Percentiles rank a stretch among this genome's conserved stretches.
Evolutionary conservation across 495 filamentous ascomycete species (phyloP).

Genomic region (Penicillium fimorum): DNA sequence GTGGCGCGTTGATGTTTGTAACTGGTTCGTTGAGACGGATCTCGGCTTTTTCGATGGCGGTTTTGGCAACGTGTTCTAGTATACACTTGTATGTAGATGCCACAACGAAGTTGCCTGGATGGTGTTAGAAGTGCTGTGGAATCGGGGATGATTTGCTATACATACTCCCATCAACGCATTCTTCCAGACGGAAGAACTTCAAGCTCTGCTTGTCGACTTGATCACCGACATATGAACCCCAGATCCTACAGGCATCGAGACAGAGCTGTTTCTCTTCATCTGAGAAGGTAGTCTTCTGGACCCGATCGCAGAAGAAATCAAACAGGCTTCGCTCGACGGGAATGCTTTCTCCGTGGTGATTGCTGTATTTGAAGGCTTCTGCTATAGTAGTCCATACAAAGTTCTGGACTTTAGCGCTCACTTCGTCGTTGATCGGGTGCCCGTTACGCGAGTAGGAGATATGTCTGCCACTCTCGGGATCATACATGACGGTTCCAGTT

Average conservation of each 20-base stretch:
- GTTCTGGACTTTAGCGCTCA: slow-evolving; percentile 54
- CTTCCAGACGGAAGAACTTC: slow-evolving; percentile 93
- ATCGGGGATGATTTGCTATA: slow-evolving; percentile 1
- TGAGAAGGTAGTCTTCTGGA: slow-evolving; percentile 54
- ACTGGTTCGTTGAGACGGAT: slow-evolving; percentile 60
- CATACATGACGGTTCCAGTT: slow-evolving; percentile 59
- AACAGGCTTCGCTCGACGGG: slow-evolving; percentile 64
- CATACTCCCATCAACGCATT: slow-evolving; percentile 85
- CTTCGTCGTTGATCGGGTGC: slow-evolving; percentile 47
- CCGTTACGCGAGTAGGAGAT: slow-evolving; percentile 65
- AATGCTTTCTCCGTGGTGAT: slow-evolving; percentile 62
- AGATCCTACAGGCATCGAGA: slow-evolving; percentile 67
- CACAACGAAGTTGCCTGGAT: slow-evolving; percentile 79
- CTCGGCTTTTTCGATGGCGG: slow-evolving; percentile 59
- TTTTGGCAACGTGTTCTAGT: slow-evolving; percentile 62
- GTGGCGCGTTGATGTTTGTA: slow-evolving; percentile 43
- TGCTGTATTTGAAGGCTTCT: slow-evolving; percentile 78
- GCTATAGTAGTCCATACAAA: slow-evolving; percentile 78
- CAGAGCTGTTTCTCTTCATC: slow-evolving; percentile 51
- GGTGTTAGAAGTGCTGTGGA: neutral
- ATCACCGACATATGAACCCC: slow-evolving; percentile 88
- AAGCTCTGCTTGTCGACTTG: slow-evolving; percentile 75
- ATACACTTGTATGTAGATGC: slow-evolving; percentile 82
- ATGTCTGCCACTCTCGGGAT: slow-evolving; percentile 50
- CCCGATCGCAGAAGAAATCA: slow-evolving; percentile 71